These are phyloP conservation scores for Perkinsus marinus DNA, from an alignment of 169 alveolate genomes.

Conservation along the genomic window DNA sequence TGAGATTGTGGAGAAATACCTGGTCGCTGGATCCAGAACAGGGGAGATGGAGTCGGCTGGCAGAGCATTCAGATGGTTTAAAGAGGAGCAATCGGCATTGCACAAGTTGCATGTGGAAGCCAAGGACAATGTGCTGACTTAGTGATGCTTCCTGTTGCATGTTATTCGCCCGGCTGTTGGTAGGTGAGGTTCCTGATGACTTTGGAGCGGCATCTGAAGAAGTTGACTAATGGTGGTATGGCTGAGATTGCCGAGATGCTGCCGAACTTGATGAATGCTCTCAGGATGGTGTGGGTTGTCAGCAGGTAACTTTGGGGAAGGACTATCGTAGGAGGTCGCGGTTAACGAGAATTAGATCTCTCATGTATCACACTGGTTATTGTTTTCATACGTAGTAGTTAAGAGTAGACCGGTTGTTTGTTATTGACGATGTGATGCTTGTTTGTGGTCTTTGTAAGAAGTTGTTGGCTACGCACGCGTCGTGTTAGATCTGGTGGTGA, in stretches of 20 bases:
- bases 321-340: background rate
- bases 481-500: too few species aligned
- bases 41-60: constrained; percentile 4
- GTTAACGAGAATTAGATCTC: background rate
- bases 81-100: constrained; percentile 36
- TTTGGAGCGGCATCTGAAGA: constrained; percentile 55
- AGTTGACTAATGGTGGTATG: constrained; percentile 27
- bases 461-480: too few species aligned
- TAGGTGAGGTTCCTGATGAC: constrained; percentile 67
- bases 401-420: too few species aligned
- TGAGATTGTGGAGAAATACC: background rate
- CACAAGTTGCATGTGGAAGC: constrained; percentile 70
- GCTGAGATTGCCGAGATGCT: constrained; percentile 26
- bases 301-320: constrained; percentile 7
- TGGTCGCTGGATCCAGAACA: background rate
- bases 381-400: too few species aligned
- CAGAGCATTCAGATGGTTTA: background rate
- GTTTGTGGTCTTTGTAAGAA: background rate
- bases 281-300: constrained; percentile 43
- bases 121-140: constrained; percentile 68
- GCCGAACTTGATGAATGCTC: constrained; percentile 29
- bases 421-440: too few species aligned
- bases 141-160: background rate
- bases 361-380: too few species aligned
- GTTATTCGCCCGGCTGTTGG: background rate